Base-by-base conservation (phyloP, 1,139 yeast species). In the Saccharomyces hybrid region DNA sequence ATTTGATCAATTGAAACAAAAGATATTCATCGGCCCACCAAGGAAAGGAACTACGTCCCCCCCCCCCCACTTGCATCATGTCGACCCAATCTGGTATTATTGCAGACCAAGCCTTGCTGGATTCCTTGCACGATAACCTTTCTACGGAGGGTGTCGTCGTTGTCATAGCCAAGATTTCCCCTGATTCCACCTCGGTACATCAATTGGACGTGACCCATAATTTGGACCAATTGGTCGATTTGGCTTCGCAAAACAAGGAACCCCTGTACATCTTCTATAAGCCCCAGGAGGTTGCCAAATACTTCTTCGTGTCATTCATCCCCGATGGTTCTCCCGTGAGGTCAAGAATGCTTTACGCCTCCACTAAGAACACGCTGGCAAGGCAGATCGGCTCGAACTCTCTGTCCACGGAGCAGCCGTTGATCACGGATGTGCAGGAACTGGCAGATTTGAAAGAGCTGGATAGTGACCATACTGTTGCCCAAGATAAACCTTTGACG, bases 271-370 rank as follows among this genome's bases (percentile, higher is more conserved):
- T 88, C 42, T 70, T 88, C 8, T 65, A 84, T 47, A 75, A 77
- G 52, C 71, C 74, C 63, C 67, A 8, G 66, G 65, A 27, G 67
- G 66, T 9, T 62, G 64, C 1, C 60, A 65, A 2, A 12, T 77
- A 74, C 58, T 76, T 82, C 3, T 90, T 93, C 64, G 78, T 90
- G 50, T 82, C 95, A 47, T 91, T 79, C 73, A 93, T 93, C 51
- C 98, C 99, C 0, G 97, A 93, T 68, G 70, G 72, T 51, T 90
- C 97, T 11, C 83, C 85, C 6, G 91, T 93, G 38, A 80, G 91
- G 57, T 79, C 81, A 57, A 93, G 93, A 69, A 93, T 93, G 98
- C 77, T 93, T 54, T 95, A 91, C 70, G 98, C 99, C 2, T 86
- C 96, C 2, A 84, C 95, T 19, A 88, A 88, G 60, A 85, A 82